These are phyloP conservation scores for Scedosporium boydii DNA, from an alignment of 2,329 filamentous ascomycete genomes.

Conservation along the genomic window DNA sequence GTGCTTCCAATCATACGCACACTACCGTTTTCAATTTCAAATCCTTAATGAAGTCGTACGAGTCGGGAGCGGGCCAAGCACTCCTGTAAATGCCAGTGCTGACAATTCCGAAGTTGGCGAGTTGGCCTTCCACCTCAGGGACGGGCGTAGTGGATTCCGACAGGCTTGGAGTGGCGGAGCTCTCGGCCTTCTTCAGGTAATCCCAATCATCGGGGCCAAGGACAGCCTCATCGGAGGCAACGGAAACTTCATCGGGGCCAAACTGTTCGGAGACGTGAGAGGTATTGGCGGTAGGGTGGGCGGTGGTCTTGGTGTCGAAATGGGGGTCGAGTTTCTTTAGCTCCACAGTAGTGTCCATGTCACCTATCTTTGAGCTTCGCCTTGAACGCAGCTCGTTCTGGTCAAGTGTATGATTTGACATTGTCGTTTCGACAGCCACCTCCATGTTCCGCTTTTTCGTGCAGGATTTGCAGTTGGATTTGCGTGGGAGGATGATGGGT, in stretches of 20 bases:
- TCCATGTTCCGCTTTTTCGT: neutral
- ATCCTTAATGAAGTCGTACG: slow-evolving; percentile 59
- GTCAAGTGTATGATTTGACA: neutral
- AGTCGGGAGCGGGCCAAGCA: slow-evolving; percentile 63
- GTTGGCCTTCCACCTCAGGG: slow-evolving; percentile 22
- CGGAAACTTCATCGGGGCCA: neutral
- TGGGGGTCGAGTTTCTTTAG: neutral
- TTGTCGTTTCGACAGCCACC: neutral
- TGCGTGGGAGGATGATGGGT: neutral
- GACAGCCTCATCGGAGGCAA: neutral
- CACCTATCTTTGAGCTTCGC: neutral
- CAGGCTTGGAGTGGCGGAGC: neutral
- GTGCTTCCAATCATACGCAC: slow-evolving; percentile 15
- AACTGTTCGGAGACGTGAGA: neutral
- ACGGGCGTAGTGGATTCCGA: neutral
- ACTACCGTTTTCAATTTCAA: slow-evolving; percentile 72
- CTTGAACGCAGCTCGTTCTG: neutral
- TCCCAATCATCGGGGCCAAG: neutral
- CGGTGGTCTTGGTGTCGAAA: neutral
- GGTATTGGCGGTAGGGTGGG: neutral
- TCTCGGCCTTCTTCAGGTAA: neutral
- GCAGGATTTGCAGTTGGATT: neutral
- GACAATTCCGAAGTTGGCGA: slow-evolving; percentile 69
- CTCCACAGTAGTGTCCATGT: neutral
- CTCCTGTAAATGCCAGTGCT: slow-evolving; percentile 70